Evolutionary conservation across 139 green algal species (phyloP).

Genomic region (Chlorokybus atmophyticus): DNA sequence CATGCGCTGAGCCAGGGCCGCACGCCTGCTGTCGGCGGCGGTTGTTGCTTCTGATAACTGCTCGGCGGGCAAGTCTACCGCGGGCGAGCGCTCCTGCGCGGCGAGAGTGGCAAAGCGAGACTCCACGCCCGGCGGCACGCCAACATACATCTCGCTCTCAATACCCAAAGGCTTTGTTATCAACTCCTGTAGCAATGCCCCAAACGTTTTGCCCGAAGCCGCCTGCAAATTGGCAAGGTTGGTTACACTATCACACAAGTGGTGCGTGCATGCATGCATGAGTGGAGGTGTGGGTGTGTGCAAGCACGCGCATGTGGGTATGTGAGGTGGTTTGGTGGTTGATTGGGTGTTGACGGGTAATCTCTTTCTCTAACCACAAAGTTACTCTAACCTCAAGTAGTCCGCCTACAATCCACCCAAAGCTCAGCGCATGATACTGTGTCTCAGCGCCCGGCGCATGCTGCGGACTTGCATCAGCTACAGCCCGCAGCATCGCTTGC

Average conservation of each 20-base stretch:
- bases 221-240: constrained; percentile 2
- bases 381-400: constrained; percentile 28
- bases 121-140: constrained; percentile 29
- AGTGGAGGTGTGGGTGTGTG: not conserved
- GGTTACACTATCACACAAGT: not conserved
- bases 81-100: too few species aligned
- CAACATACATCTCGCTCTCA: constrained; percentile 25
- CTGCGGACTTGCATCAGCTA: constrained; percentile 9
- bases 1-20: too few species aligned
- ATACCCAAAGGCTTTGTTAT: constrained; percentile 18
- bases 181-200: constrained; percentile 13
- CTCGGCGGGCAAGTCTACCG: too few species aligned
- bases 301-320: not conserved
- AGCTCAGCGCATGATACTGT: constrained; percentile 26
- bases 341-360: too few species aligned
- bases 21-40: too few species aligned
- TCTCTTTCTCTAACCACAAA: too few species aligned
- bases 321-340: too few species aligned
- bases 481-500: constrained; percentile 16
- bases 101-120: constrained; percentile 17
- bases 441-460: constrained; percentile 4
- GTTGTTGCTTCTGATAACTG: too few species aligned
- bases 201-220: constrained; percentile 9
- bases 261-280: not conserved
- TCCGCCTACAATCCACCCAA: constrained; percentile 31